These are phyloP conservation scores for Aspergillus novoparasiticus DNA, from an alignment of 2,329 filamentous ascomycete genomes.

Conservation along the genomic window DNA sequence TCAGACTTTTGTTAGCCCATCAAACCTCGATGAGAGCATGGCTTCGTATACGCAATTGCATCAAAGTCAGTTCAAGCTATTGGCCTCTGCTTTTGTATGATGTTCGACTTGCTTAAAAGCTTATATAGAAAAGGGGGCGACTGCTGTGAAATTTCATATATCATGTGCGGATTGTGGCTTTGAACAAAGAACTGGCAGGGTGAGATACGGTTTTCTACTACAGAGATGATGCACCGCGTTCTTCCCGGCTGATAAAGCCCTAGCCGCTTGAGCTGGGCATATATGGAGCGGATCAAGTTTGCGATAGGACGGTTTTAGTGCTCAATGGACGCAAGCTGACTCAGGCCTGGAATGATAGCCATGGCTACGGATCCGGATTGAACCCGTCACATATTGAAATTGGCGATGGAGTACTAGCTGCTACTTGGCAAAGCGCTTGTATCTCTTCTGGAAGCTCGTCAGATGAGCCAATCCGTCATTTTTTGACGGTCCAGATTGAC, in stretches of 20 bases:
- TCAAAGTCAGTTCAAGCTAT: slow-evolving; percentile 20
- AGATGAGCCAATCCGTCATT: neutral
- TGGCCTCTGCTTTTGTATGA: neutral
- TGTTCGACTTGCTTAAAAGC: neutral
- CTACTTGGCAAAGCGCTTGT: slow-evolving; percentile 7
- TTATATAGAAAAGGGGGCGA: too few species aligned
- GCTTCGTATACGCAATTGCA: slow-evolving; percentile 15
- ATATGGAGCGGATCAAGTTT: slow-evolving; percentile 1
- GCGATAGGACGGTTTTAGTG: slow-evolving; percentile 4
- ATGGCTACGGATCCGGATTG: neutral
- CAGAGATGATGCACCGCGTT: too few species aligned
- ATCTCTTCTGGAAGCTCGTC: neutral
- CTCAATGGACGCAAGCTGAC: slow-evolving; percentile 8
- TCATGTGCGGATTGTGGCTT: too few species aligned
- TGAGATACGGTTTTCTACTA: too few species aligned
- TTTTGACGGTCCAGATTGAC: slow-evolving; percentile 7
- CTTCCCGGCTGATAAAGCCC: too few species aligned
- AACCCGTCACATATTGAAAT: too few species aligned
- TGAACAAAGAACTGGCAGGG: too few species aligned
- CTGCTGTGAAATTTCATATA: too few species aligned
- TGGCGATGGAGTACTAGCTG: neutral
- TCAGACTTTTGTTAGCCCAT: neutral
- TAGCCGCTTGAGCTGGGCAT: neutral
- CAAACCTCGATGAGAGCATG: neutral
- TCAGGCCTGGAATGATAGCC: slow-evolving; percentile 6